Evolutionary conservation across 768 basidiomycete species (phyloP), one percentile per base, ranked within the genome.

Genomic region (Cystofilobasidium bisporidii): DNA sequence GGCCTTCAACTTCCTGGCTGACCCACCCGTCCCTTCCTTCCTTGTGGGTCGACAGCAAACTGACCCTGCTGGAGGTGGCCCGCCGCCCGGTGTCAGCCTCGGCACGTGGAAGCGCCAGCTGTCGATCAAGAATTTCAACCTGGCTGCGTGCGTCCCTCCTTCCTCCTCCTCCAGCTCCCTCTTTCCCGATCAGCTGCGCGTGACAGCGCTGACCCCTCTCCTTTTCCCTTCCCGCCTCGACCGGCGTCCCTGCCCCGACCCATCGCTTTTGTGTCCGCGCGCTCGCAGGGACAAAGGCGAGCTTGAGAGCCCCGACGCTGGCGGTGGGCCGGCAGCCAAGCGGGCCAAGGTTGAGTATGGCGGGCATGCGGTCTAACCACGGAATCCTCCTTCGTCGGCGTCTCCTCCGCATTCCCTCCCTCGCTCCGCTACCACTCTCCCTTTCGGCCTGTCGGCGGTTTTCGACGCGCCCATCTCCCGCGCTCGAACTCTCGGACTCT

Each of bases 301-400:
- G 48, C 53, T 15, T 33, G 62, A 8, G 62, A 28, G 36, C 62
- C 24, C 2, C 62, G 48, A n/a, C 11, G 33, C 14, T 33, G 33
- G 24, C 33, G 62, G 36, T 1, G 50, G 48, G 17, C 20, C 30
- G 22, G n/a, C 62, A 5, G 33, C 62, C 15, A 63, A 63, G 62
- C 22, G 36, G 22, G 48, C 62, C 3, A 33, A 36, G 50, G 36
- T 63, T 24, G 62, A 63, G 62, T 63, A 63, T 33, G 62, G 62
- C 22, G 24, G 32, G n/a, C 38, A 45, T 14, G 15, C 36, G 4
- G 22, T 26, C 47, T 43, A 3, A 32, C n/a, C n/a, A n/a, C n/a
- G n/a, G n/a, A n/a, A n/a, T n/a, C n/a, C n/a, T n/a, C n/a, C n/a
- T n/a, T n/a, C n/a, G n/a, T n/a, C n/a, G n/a, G n/a, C n/a, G n/a